Conservation (phyloP, 176 grass and related monocot genomes). For the Zea luxurians region DNA sequence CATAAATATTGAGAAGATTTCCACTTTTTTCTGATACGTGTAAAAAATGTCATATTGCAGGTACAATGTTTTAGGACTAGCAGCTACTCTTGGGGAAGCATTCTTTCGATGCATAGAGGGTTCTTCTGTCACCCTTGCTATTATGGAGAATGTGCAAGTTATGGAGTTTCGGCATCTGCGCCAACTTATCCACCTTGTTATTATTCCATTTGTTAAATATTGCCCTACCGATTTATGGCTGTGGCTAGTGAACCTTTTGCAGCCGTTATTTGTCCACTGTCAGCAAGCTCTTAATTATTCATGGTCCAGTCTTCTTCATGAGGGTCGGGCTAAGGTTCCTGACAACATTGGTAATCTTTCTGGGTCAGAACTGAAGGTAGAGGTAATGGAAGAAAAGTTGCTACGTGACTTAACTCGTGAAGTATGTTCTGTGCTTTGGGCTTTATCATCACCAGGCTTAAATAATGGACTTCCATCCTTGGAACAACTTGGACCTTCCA, state of each 20-base stretch:
- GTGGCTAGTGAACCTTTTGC: constrained; percentile 70
- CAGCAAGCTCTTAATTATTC: constrained; percentile 85
- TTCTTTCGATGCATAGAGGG: constrained; percentile 69
- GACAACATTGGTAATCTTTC: constrained; percentile 85
- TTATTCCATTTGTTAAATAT: constrained; percentile 84
- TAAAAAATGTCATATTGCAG: constrained; percentile 62
- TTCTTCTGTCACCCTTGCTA: constrained; percentile 64
- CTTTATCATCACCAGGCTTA: constrained; percentile 64
- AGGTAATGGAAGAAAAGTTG: constrained; percentile 97
- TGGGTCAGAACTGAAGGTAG: constrained; percentile 92
- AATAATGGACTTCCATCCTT: constrained; percentile 84
- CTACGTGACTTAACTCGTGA: constrained; percentile 93
- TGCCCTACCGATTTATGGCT: constrained; percentile 72
- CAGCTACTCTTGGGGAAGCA: constrained; percentile 78
- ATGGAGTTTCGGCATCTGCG: constrained; percentile 98
- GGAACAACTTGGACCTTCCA: constrained; percentile 82
- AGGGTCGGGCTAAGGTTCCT: constrained; percentile 81
- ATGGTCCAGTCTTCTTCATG: constrained; percentile 80
- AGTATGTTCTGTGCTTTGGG: constrained; percentile 81
- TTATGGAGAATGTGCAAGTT: constrained; percentile 80
- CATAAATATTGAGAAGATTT: constrained; percentile 12
- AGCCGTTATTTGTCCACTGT: constrained; percentile 80
- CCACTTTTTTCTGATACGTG: constrained; percentile 25
- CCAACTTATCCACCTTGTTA: constrained; percentile 84
- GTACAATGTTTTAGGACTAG: constrained; percentile 90